Conservation (phyloP, 1,284 basidiomycete species). For the Cutaneotrichosporon mucoides region DNA sequence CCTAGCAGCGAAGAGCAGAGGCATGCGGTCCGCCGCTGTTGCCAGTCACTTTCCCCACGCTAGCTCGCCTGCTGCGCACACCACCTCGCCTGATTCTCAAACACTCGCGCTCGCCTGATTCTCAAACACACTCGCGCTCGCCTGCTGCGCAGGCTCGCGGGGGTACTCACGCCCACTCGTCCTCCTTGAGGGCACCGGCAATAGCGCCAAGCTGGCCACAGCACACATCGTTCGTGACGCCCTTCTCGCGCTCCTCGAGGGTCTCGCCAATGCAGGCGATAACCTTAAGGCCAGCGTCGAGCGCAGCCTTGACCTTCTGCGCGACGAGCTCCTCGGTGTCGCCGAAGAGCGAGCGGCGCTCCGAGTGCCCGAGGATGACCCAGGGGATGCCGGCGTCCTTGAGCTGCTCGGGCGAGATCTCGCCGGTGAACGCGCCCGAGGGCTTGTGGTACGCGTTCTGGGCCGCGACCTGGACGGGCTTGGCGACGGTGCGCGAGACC, state of each 20-base stretch:
- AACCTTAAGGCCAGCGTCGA: slow-evolving; percentile 66
- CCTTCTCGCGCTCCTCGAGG: slow-evolving; percentile 78
- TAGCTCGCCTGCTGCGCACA: too few relatives aligned
- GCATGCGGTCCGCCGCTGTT: too few relatives aligned
- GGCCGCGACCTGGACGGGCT: slow-evolving; percentile 72
- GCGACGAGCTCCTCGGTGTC: slow-evolving; percentile 83
- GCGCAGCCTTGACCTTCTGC: slow-evolving; percentile 68
- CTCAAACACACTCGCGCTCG: too few relatives aligned
- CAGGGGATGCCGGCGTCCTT: slow-evolving; percentile 81
- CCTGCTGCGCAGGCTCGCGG: too few relatives aligned
- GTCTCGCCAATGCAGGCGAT: slow-evolving; percentile 98
- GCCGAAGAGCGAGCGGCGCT: slow-evolving; percentile 87
- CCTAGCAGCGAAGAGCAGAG: too few relatives aligned
- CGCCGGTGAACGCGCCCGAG: slow-evolving; percentile 91
- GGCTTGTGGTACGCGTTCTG: slow-evolving; percentile 87
- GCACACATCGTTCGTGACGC: slow-evolving; percentile 74
- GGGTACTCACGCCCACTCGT: slow-evolving; percentile 70
- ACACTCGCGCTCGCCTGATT: too few relatives aligned
- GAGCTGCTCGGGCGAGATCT: slow-evolving; percentile 82
- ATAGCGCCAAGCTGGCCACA: slow-evolving; percentile 78
- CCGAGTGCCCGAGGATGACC: slow-evolving; percentile 97
- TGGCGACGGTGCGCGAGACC: slow-evolving; percentile 57
- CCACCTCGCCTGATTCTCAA: too few relatives aligned
- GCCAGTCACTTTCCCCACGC: too few relatives aligned
- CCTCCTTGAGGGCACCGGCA: slow-evolving; percentile 58